These are phyloP conservation scores for Solanum bulbocastanum DNA, from an alignment of 257 asterid species.

Conservation along the genomic window DNA sequence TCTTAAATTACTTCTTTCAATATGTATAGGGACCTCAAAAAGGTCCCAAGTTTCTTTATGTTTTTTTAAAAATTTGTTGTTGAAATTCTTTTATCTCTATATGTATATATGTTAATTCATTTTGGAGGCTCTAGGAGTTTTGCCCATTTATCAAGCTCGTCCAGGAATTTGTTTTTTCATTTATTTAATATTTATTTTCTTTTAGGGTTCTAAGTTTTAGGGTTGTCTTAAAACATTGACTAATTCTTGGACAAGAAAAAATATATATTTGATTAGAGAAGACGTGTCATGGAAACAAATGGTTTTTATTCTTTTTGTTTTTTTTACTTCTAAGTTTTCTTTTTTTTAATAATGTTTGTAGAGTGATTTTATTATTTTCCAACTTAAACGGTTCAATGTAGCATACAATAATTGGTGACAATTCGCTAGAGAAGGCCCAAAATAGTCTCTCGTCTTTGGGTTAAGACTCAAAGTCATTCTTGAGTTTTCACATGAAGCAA, in stretches of 20 bases:
- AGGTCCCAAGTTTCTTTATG: background rate
- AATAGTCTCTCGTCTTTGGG: too few relatives aligned
- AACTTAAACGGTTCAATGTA: background rate
- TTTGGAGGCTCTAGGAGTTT: background rate
- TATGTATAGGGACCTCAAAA: background rate
- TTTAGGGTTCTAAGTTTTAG: background rate
- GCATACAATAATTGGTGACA: background rate
- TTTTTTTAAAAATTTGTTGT: background rate
- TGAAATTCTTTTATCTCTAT: background rate
- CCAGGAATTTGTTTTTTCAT: background rate
- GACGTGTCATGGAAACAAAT: background rate
- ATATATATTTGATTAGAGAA: background rate
- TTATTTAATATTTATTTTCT: background rate
- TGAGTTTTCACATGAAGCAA: too few relatives aligned
- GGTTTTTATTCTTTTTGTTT: background rate
- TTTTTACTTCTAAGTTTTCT: background rate
- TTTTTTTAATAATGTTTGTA: background rate
- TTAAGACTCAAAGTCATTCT: too few relatives aligned
- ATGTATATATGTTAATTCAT: background rate
- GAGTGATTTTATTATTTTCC: background rate
- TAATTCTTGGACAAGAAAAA: background rate
- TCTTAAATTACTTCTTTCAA: background rate
- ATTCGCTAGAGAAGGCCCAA: too few relatives aligned
- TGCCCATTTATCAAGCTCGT: conserved; percentile 1
- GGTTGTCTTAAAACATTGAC: background rate